Percentiles rank a stretch among this genome's conserved stretches.
Conservation (phyloP, 805 yeast species). For the Hanseniaspora lindneri region DNA sequence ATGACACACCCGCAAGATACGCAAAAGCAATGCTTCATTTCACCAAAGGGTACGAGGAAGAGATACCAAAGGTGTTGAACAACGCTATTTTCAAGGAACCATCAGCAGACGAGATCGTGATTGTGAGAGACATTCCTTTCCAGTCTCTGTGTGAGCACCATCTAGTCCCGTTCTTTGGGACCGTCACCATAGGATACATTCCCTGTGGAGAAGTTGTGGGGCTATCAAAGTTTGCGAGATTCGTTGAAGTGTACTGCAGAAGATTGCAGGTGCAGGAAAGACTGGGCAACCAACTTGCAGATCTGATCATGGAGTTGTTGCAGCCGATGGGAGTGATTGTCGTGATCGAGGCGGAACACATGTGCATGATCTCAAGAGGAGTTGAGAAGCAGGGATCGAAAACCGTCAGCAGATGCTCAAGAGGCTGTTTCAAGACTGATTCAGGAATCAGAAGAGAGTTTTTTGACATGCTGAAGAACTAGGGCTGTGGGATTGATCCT, state of each 20-base stretch:
- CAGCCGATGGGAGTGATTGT: slow-evolving; percentile 97
- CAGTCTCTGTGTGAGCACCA: slow-evolving; percentile 95
- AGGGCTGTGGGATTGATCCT: not conserved
- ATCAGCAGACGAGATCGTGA: slow-evolving; percentile 98
- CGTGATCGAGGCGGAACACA: slow-evolving; percentile 92
- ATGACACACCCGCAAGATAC: slow-evolving; percentile 91
- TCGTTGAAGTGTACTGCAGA: slow-evolving; percentile 94
- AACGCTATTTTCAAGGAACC: slow-evolving; percentile 87
- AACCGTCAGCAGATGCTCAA: slow-evolving; percentile 92
- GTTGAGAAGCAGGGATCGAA: slow-evolving; percentile 90
- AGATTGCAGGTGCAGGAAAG: slow-evolving; percentile 97
- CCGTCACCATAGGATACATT: slow-evolving; percentile 94
- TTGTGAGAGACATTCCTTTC: slow-evolving; percentile 86
- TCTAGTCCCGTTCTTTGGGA: slow-evolving; percentile 92
- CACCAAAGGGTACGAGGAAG: slow-evolving; percentile 94
- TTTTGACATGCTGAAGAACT: slow-evolving; percentile 28
- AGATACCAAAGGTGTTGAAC: slow-evolving; percentile 71
- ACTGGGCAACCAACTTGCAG: slow-evolving; percentile 91
- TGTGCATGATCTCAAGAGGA: slow-evolving; percentile 99
- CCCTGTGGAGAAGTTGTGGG: slow-evolving; percentile 92
- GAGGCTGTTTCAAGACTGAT: slow-evolving; percentile 86
- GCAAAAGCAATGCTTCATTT: slow-evolving; percentile 93
- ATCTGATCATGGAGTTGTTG: slow-evolving; percentile 82
- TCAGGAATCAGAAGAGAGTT: slow-evolving; percentile 96
- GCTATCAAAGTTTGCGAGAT: slow-evolving; percentile 78